phyloP scores from a whole-genome alignment of 306 rosid species.

The Ziziphus jujuba region DNA sequence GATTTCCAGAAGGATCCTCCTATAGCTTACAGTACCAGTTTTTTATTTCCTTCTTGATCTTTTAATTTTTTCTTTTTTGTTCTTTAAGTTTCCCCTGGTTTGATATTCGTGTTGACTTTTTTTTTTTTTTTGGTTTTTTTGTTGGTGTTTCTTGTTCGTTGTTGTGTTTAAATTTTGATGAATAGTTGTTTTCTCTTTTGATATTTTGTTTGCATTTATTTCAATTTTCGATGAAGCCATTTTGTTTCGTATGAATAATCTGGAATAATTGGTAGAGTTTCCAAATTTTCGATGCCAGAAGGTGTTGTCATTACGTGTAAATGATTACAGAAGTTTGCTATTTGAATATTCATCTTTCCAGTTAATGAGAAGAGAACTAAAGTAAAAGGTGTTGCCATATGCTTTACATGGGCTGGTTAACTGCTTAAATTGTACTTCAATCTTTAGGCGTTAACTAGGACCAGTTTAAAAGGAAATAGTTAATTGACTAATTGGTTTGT shows the following conservation, averaged over 20 bases:
- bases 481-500: not conserved
- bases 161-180: not conserved
- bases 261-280: not conserved
- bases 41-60: not conserved
- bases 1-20: conserved; percentile 98
- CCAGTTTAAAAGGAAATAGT: not conserved
- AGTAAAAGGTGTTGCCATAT: too few species aligned
- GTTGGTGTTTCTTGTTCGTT: not conserved
- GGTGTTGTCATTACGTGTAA: too few species aligned
- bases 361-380: too few species aligned
- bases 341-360: too few species aligned
- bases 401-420: too few species aligned
- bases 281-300: too few species aligned
- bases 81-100: not conserved
- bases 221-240: too few species aligned
- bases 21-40: conserved; percentile 91
- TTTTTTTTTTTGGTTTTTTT: not conserved
- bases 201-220: not conserved
- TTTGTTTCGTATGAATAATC: too few species aligned
- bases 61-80: not conserved
- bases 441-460: too few species aligned
- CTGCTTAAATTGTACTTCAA: too few species aligned
- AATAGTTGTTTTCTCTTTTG: not conserved
- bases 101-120: not conserved
- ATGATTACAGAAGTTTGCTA: too few species aligned